These are phyloP conservation scores for Leccinum subgranulosum DNA, from an alignment of 768 basidiomycete genomes.

Conservation along the genomic window DNA sequence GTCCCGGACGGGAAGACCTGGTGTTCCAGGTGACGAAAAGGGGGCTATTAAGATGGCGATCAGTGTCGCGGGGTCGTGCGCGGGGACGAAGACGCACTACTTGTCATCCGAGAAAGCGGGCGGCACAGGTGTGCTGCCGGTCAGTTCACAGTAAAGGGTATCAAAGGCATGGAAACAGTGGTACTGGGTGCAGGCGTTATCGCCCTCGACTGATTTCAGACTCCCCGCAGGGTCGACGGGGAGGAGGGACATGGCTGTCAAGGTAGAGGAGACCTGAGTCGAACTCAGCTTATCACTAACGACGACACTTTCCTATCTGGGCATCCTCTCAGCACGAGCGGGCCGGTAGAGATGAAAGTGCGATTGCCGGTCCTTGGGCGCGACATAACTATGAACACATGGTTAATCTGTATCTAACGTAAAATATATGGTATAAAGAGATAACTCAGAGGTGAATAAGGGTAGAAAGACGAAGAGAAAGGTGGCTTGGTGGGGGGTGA, in stretches of 20 bases:
- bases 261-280: constrained; percentile 17
- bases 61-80: constrained; percentile 1
- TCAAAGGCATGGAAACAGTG: constrained; percentile 86
- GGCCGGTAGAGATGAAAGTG: not conserved
- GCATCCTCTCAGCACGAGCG: constrained; percentile 7
- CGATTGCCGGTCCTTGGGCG: constrained; percentile 9
- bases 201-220: constrained; percentile 36
- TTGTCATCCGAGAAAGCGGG: constrained; percentile 70
- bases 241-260: constrained; percentile 51
- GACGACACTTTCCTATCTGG: constrained; percentile 28
- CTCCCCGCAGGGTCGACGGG: constrained; percentile 48
- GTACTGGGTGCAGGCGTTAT: constrained; percentile 58
- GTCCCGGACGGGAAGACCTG: constrained; percentile 55
- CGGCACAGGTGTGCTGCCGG: constrained; percentile 45
- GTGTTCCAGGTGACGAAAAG: constrained; percentile 98
- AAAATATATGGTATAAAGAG: constrained; percentile 40
- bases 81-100: constrained; percentile 57
- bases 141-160: constrained; percentile 74
- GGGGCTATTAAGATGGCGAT: constrained; percentile 39
- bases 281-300: not conserved
- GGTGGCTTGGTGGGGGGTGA: constrained; percentile 11
- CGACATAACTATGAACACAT: constrained; percentile 33
- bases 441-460: constrained; percentile 37
- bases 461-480: constrained; percentile 16
- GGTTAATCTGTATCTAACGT: constrained; percentile 36